These are phyloP conservation scores for Pseudogymnoascus destructans DNA, from an alignment of 2,329 filamentous ascomycete genomes.

Conservation along the genomic window DNA sequence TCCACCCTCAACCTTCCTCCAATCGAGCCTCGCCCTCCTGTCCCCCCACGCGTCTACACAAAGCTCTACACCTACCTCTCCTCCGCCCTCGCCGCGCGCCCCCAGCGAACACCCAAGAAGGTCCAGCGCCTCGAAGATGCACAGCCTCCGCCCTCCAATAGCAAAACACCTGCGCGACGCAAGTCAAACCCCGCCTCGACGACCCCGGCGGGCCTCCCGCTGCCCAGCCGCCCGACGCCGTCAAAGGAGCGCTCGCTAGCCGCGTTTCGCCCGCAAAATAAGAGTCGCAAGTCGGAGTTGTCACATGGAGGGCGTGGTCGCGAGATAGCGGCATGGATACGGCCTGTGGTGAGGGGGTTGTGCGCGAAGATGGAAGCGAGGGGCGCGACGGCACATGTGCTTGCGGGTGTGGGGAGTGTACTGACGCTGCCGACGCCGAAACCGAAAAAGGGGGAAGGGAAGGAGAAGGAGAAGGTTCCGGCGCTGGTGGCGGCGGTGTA, in stretches of 20 bases:
- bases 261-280: constrained; percentile 24
- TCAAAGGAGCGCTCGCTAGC: constrained; percentile 34
- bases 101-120: constrained; percentile 19
- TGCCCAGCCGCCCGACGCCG: constrained; percentile 29
- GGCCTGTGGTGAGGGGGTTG: constrained; percentile 52
- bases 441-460: neutral
- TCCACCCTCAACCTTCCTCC: constrained; percentile 63
- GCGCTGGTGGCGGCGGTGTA: constrained; percentile 47
- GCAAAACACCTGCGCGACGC: constrained; percentile 19
- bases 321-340: constrained; percentile 50
- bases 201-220: constrained; percentile 1
- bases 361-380: constrained; percentile 48
- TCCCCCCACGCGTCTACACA: constrained; percentile 68
- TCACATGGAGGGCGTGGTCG: constrained; percentile 16
- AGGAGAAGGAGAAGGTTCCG: constrained; percentile 37
- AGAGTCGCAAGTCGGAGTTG: constrained; percentile 15
- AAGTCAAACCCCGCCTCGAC: constrained; percentile 13
- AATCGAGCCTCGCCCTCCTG: constrained; percentile 62
- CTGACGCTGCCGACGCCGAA: constrained; percentile 25
- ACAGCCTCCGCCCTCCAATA: neutral
- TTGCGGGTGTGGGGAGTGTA: constrained; percentile 52
- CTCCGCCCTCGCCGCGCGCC: constrained; percentile 44
- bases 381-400: constrained; percentile 55
- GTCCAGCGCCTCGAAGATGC: constrained; percentile 14
- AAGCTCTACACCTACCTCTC: constrained; percentile 73